Evolutionary conservation across 2,329 filamentous ascomycete species (phyloP), one percentile per base, ranked within the genome.

Genomic region (Meredithiella fracta): DNA sequence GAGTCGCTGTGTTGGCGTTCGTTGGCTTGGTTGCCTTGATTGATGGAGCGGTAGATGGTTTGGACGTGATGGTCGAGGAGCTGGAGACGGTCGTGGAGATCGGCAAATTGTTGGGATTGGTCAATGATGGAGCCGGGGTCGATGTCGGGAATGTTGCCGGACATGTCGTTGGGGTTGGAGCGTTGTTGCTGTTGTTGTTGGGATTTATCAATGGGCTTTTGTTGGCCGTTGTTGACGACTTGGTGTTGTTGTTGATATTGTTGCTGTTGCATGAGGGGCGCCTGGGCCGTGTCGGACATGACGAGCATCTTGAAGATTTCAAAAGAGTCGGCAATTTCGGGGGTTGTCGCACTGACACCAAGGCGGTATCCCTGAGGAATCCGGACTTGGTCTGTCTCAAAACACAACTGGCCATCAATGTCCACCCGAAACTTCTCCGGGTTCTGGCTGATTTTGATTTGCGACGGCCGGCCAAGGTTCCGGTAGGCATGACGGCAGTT

Each of bases 311-410:
- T 94, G 74, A 90, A 92, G 61, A 95, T 69, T 69, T 98, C 92
- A 64, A 96, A 94, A 3, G 88, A 94, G 70, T 98, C 92, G 0
- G 92, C 89, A 63, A 82, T 90, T 62, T 97, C 91, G 29, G 87
- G 86, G 2, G 87, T 91, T 15, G 87, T 86, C 44, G 91, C 92
- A 11, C 85, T 88, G 62, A 98, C 72, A 63, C 92, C 92, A 62
- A 95, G 86, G 66, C 79, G 78, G 72, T 97, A 94, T 62, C 86
- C 86, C 1, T 76, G 63, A 2, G 91, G 92, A 23, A 98, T 76
- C 59, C 73, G 74, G 64, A 97, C 76, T 73, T 87, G 85, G 67
- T 82, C 72, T 54, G 82, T 91, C 65, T 87, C 79, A 70, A 98
- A 96, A 73, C 92, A 98, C 42, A 79, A 71, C 54, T 76, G 74